phyloP scores from a whole-genome alignment of 164 flowering plant species.

The Buxus sempervirens region DNA sequence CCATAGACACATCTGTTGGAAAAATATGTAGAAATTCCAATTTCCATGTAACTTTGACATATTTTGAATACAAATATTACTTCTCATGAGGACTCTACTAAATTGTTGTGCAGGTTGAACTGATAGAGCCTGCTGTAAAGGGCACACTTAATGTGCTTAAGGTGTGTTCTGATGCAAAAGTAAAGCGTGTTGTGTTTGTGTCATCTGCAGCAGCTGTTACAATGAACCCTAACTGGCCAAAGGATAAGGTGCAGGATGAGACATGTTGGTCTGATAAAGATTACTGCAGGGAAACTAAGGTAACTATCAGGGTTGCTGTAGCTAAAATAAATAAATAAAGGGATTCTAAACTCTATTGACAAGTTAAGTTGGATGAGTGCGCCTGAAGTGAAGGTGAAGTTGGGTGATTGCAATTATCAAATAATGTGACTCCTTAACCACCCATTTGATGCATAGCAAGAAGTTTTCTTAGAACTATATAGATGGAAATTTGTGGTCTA shows the following conservation, averaged over 20 bases:
- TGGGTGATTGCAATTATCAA: no score
- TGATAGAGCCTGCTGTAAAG: constrained; percentile 53
- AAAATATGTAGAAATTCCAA: background rate
- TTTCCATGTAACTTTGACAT: background rate
- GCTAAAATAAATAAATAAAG: no score
- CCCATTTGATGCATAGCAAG: no score
- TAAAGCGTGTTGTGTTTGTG: constrained; percentile 43
- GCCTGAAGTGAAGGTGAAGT: no score
- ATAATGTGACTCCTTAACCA: no score
- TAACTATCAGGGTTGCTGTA: constrained; percentile 9
- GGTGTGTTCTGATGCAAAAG: constrained; percentile 39
- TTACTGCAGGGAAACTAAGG: constrained; percentile 32
- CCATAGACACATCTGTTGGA: background rate
- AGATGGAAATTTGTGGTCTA: no score
- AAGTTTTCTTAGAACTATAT: no score
- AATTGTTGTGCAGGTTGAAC: constrained; percentile 30
- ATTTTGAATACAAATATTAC: background rate
- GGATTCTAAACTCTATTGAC: no score
- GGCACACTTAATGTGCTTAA: constrained; percentile 52
- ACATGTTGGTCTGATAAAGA: constrained; percentile 51
- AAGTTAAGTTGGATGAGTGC: no score
- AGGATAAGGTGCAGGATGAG: constrained; percentile 38
- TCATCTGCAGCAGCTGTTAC: constrained; percentile 42
- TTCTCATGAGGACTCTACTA: background rate
- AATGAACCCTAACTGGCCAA: constrained; percentile 41